Base-by-base conservation (phyloP, 331 rosid species). In the Pyrus hybrid region DNA sequence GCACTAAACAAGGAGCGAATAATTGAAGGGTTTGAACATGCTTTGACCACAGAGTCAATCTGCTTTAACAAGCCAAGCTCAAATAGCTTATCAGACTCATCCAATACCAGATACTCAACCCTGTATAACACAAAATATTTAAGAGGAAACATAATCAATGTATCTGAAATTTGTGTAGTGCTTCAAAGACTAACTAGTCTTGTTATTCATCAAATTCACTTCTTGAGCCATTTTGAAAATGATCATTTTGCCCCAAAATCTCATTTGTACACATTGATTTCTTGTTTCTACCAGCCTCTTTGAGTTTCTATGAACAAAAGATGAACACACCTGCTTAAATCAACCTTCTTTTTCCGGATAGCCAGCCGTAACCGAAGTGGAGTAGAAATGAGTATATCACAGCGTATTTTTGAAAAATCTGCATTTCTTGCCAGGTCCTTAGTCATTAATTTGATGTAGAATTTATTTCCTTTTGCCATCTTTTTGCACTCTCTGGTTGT, bases 41-140 rank as follows among this genome's bases (percentile, higher is more conserved):
- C 96, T 88, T 92, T 90, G 67, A 92, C 90, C 30, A 92, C 74
- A 68, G 83, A 68, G 79, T 94, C 97, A 41, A 94, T 94, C 85
- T 90, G 97, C 79, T 90, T 88, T 18, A 94, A 80, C 78, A 94
- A 68, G 22, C 78, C 87, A 43, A 86, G 92, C 90, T 94, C 99
- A 89, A 94, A 94, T 51, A 94, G 89, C 89, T 94, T 94, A 84
- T 94, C 99, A n/a, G 97, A 94, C 80, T 94, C 99, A 84, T 94
- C 99, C 77, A 94, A 78, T 37, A 94, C 99, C 83, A 92, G 96
- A 82, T 83, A 87, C 85, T 90, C 87, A 73, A 94, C 97, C 82
- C 99, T 94, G 92, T 86, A 78, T 25, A 41, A 68, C 35, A 79
- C 25, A 71, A 70, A 37, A 81, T 7, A 58, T 54, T 45, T 37